A percentile compares a stretch with the other conserved stretches of the same genome.
Conservation (phyloP, 2,329 filamentous ascomycete species). For the Fusarium bactridioides region DNA sequence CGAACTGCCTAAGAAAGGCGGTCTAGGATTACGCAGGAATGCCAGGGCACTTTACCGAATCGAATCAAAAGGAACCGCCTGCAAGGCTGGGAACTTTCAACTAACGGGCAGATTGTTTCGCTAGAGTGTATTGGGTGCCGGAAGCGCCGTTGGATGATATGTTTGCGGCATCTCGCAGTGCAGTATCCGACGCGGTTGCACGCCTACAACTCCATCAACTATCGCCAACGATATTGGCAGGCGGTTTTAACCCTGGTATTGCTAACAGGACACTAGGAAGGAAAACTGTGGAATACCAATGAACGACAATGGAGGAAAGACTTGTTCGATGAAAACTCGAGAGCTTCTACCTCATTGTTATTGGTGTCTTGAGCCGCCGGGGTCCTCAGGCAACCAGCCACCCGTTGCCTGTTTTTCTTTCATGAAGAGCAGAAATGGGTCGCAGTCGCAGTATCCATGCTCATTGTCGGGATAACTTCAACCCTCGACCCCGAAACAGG, state of each 20-base stretch:
- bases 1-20: constrained; percentile 5
- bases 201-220: not conserved
- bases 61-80: not conserved
- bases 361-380: not conserved
- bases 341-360: not conserved
- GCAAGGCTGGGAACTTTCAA: not conserved
- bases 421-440: not conserved
- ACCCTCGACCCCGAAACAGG: not conserved
- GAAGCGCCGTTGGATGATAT: not conserved
- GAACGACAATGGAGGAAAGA: not conserved
- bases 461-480: not conserved
- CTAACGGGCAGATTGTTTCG: not conserved
- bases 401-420: not conserved
- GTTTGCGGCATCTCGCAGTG: not conserved
- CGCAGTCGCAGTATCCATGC: not conserved
- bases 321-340: not conserved
- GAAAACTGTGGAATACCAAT: not conserved
- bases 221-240: not conserved
- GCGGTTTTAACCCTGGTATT: not conserved
- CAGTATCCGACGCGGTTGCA: not conserved
- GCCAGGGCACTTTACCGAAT: not conserved
- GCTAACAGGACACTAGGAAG: not conserved
- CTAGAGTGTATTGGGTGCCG: not conserved
- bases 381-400: not conserved
- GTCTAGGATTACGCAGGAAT: not conserved